These are phyloP conservation scores for Chrysanthemum lavandulifolium DNA, from an alignment of 129 eudicot species.

Conservation along the genomic window DNA sequence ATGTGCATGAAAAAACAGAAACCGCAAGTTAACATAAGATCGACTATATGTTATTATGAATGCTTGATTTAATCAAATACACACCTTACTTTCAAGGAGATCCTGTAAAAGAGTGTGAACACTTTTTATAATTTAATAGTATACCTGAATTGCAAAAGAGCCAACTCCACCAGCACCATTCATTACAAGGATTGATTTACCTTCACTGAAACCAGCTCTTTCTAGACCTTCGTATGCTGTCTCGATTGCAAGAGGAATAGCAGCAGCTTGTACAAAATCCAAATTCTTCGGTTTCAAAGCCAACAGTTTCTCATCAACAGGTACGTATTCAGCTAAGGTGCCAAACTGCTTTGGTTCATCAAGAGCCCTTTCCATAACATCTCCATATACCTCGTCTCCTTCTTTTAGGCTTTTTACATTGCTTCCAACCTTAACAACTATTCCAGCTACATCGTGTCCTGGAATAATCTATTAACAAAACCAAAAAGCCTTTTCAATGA, in stretches of 20 bases:
- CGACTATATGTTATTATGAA: too few species aligned
- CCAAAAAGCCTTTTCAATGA: background rate
- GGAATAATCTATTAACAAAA: constrained; percentile 61
- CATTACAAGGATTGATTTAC: constrained; percentile 81
- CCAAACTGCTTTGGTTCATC: constrained; percentile 70
- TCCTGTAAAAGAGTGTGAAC: background rate
- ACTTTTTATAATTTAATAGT: background rate
- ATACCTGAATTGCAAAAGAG: constrained; percentile 80
- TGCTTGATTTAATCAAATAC: too few species aligned
- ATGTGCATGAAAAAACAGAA: too few species aligned
- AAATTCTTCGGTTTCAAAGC: constrained; percentile 74
- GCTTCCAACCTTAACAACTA: constrained; percentile 87
- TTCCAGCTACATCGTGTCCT: constrained; percentile 85
- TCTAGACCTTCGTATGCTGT: constrained; percentile 91
- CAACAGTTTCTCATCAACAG: constrained; percentile 76
- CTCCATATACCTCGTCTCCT: constrained; percentile 91
- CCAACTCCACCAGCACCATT: constrained; percentile 98
- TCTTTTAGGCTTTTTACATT: constrained; percentile 71
- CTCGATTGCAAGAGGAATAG: constrained; percentile 76
- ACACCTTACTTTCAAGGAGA: too few species aligned
- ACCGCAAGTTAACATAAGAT: too few species aligned
- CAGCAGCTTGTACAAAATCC: constrained; percentile 69
- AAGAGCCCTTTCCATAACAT: constrained; percentile 58
- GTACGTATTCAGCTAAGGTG: constrained; percentile 78
- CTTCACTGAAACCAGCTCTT: constrained; percentile 58